These are phyloP conservation scores for Fusarium virguliforme DNA, from an alignment of 2,329 filamentous ascomycete genomes.

Conservation along the genomic window DNA sequence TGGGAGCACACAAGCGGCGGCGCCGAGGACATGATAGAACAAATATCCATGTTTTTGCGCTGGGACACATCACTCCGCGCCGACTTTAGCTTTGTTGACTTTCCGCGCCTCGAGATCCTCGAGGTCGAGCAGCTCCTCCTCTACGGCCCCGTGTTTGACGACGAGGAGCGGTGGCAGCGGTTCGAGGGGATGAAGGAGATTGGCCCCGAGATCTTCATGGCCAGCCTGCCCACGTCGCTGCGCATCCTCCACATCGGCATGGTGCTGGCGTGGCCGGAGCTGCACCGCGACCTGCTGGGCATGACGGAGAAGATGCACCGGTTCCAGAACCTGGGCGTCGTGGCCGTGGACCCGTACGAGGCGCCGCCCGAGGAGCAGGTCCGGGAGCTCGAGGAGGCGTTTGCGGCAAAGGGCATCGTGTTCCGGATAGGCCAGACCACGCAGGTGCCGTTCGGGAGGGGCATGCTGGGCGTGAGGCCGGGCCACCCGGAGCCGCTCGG, in stretches of 20 bases:
- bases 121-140: slow-evolving; percentile 51
- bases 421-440: slow-evolving; percentile 48
- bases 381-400: slow-evolving; percentile 40
- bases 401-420: slow-evolving; percentile 37
- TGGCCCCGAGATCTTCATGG: slow-evolving; percentile 49
- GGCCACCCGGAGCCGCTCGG: slow-evolving; percentile 41
- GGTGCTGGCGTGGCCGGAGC: slow-evolving; percentile 50
- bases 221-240: slow-evolving; percentile 46
- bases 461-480: slow-evolving; percentile 49
- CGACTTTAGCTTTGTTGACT: slow-evolving; percentile 48
- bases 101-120: slow-evolving; percentile 48
- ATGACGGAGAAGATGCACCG: slow-evolving; percentile 44
- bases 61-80: slow-evolving; percentile 49
- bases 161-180: slow-evolving; percentile 37
- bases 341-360: slow-evolving; percentile 51
- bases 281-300: slow-evolving; percentile 47
- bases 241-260: slow-evolving; percentile 48
- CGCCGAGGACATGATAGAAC: slow-evolving; percentile 48
- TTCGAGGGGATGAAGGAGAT: slow-evolving; percentile 42
- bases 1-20: slow-evolving; percentile 47
- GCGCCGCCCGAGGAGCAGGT: slow-evolving; percentile 37
- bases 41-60: slow-evolving; percentile 45
- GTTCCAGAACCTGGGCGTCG: slow-evolving; percentile 44
- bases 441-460: slow-evolving; percentile 48
- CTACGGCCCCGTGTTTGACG: slow-evolving; percentile 49